Percentiles rank a stretch among this genome's conserved stretches.
phyloP scores from a whole-genome alignment of 2,329 filamentous ascomycete species.

The Cytospora chrysosperma region DNA sequence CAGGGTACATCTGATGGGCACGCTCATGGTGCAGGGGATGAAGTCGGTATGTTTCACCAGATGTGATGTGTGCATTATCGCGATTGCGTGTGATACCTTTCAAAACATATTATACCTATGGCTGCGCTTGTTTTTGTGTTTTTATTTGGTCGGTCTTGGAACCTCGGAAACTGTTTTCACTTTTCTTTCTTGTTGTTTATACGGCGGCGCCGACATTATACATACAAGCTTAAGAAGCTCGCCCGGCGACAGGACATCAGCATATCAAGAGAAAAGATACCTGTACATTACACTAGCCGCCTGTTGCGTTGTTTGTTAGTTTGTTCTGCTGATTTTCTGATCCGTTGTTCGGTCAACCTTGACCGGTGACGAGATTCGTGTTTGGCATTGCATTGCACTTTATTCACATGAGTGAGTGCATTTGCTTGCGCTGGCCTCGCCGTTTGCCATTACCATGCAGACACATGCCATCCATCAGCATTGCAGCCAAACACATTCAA shows the following conservation, averaged over 20 bases:
- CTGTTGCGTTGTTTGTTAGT: slow-evolving; percentile 35
- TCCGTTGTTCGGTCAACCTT: slow-evolving; percentile 31
- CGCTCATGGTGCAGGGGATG: slow-evolving; percentile 68
- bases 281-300: slow-evolving; percentile 57
- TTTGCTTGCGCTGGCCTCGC: slow-evolving; percentile 30
- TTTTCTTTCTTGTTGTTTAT: slow-evolving; percentile 34
- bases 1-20: slow-evolving; percentile 68
- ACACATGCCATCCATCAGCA: slow-evolving; percentile 24
- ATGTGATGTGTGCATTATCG: slow-evolving; percentile 63
- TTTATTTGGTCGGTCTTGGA: slow-evolving; percentile 33
- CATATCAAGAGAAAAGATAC: slow-evolving; percentile 37
- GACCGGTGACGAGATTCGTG: slow-evolving; percentile 31
- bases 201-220: slow-evolving; percentile 25
- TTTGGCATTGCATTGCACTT: slow-evolving; percentile 39
- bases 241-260: slow-evolving; percentile 41
- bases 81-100: slow-evolving; percentile 35
- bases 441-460: slow-evolving; percentile 21
- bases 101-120: slow-evolving; percentile 33
- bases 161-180: slow-evolving; percentile 21
- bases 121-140: slow-evolving; percentile 29
- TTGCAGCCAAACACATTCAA: slow-evolving; percentile 25
- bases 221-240: slow-evolving; percentile 30
- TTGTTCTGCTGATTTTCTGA: slow-evolving; percentile 45
- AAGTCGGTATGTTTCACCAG: slow-evolving; percentile 98
- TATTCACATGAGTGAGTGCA: slow-evolving; percentile 24